Evolutionary conservation across 371 early-diverging fungal species (phyloP), one percentile per base, ranked within the genome.

Genomic region (Synchytrium microbalum): DNA sequence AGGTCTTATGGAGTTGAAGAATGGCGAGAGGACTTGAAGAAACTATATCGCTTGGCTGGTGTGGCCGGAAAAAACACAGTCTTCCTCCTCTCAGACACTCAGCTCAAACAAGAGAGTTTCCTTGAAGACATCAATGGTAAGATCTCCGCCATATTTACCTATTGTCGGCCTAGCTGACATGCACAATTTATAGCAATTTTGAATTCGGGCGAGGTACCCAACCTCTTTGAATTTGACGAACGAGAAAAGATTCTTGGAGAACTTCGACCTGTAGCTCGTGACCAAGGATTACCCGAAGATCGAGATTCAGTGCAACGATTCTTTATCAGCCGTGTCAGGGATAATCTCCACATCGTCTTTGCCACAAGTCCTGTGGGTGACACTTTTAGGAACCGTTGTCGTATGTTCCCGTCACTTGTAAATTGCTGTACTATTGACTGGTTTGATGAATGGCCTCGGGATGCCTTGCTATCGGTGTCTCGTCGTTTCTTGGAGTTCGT

Each of bases 361-460:
- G 83, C 75, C 0, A 82, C 80, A 24, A 77, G 77, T 61, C 83
- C 83, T 0, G 83, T 82, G 10, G 83, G 83, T 0, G 80, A 80
- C 31, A 76, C 77, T 2, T 82, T 82, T 67, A 59, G 83, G 29
- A 79, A 75, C 54, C 68, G 83, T 16, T 80, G 80, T 64, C 61
- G 83, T 32, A 82, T 80, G 83, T 82, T 82, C 65, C 83, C 83
- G 2, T 77, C 77, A 2, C 67, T 82, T 0, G 83, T 82, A n/a
- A 82, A 82, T 67, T 80, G 83, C 70, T 78, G 74, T 54, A 80
- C 83, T 1, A 79, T 82, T 32, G 83, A 79, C 62, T 82, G 83
- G 80, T 80, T 82, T 57, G 80, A 82, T 58, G 83, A 79, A 63
- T 82, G 83, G 83, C 83, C 83, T 13, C 60, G 64, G 16, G 83